Evolutionary conservation across 225 moss, liverwort and hornwort genomes (phyloP).

Genomic region (Physcomitrium patens): DNA sequence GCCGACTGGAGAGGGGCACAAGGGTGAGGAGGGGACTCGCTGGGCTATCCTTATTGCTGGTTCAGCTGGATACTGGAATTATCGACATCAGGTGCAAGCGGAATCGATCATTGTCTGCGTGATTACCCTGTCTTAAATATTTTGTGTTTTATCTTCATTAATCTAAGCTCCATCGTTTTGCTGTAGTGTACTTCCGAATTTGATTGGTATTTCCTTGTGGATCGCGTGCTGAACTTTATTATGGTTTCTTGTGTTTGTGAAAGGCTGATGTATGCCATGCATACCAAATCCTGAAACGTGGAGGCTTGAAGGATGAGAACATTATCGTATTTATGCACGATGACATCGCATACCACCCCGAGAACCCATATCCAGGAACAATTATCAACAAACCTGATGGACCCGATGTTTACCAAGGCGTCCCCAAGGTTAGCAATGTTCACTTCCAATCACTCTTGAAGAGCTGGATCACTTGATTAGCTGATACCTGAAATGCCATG

Average conservation of each 20-base stretch:
- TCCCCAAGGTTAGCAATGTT: slow-evolving; percentile 32
- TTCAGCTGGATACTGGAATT: slow-evolving; percentile 35
- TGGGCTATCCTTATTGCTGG: slow-evolving; percentile 43
- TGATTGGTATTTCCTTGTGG: too few relatives aligned
- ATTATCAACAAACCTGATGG: slow-evolving; percentile 38
- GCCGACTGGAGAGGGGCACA: slow-evolving; percentile 11
- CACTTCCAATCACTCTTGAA: neutral
- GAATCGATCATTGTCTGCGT: too few relatives aligned
- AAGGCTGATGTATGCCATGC: too few relatives aligned
- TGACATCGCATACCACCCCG: slow-evolving; percentile 30
- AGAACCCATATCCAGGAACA: slow-evolving; percentile 35
- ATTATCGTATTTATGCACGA: slow-evolving; percentile 41
- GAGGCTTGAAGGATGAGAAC: slow-evolving; percentile 39
- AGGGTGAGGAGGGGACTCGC: neutral
- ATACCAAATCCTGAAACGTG: neutral
- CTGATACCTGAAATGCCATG: neutral
- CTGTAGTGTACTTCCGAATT: too few relatives aligned
- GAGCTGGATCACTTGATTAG: neutral
- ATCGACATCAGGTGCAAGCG: slow-evolving; percentile 37
- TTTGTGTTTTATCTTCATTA: too few relatives aligned
- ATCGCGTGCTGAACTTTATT: too few relatives aligned
- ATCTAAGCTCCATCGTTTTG: too few relatives aligned
- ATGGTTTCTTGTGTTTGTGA: too few relatives aligned
- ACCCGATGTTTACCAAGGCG: slow-evolving; percentile 32
- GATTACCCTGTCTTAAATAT: too few relatives aligned